Conservation (phyloP, 352 stramenopile genomes). For the Pythium sp. region DNA sequence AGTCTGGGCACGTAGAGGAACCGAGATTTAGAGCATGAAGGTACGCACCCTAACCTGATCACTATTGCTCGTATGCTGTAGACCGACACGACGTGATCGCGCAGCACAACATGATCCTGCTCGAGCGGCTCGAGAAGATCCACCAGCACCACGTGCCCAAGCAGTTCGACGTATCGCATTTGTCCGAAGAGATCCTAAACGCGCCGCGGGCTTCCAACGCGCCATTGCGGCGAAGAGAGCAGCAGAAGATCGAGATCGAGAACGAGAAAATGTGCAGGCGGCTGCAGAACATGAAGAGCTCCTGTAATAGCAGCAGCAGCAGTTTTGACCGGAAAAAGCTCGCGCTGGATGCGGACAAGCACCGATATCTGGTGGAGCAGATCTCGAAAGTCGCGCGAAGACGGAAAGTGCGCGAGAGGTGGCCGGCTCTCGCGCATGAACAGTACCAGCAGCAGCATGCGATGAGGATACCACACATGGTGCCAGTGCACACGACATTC, state of each 20-base stretch:
- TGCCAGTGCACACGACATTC: not conserved
- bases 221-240: constrained; percentile 25
- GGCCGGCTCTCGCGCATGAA: constrained; percentile 11
- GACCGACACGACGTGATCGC: constrained; percentile 48
- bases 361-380: constrained; percentile 51
- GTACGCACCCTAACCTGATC: not conserved
- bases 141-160: constrained; percentile 47
- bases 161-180: constrained; percentile 61
- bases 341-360: constrained; percentile 36
- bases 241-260: constrained; percentile 46
- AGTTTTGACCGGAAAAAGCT: constrained; percentile 38
- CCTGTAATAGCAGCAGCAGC: constrained; percentile 26
- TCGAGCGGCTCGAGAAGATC: constrained; percentile 51
- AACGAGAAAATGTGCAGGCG: constrained; percentile 46
- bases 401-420: constrained; percentile 40
- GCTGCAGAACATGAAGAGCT: constrained; percentile 31
- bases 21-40: not conserved
- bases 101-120: constrained; percentile 47
- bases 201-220: constrained; percentile 38
- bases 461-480: not conserved
- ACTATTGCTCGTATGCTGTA: constrained; percentile 13
- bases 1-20: not conserved
- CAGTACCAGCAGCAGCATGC: not conserved
- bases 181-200: constrained; percentile 37
- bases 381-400: constrained; percentile 52